Conservation (phyloP, 129 eudicot genomes). For the Logfia minima region DNA sequence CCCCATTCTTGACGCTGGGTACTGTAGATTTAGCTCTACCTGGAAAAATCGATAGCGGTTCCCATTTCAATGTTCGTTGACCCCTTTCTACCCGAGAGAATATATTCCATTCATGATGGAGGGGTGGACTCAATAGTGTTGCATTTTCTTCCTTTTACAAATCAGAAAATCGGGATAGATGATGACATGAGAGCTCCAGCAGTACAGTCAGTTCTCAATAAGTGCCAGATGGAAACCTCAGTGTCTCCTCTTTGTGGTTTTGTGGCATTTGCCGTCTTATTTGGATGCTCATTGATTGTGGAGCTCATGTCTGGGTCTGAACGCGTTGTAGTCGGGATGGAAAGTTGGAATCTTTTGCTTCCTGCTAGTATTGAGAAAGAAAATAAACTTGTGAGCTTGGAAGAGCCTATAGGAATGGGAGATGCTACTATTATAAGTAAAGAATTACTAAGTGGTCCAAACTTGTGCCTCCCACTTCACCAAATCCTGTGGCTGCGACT, state of each 20-base stretch:
- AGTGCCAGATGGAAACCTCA: constrained; percentile 58
- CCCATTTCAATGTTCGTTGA: constrained; percentile 62
- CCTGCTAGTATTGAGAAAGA: constrained; percentile 46
- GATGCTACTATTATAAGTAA: no score
- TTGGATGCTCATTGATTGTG: constrained; percentile 87
- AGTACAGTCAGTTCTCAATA: constrained; percentile 73
- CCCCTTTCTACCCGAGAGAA: constrained; percentile 78
- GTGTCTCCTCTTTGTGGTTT: constrained; percentile 69
- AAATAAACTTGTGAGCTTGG: no score
- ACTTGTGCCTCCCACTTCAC: no score
- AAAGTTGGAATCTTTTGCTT: constrained; percentile 76
- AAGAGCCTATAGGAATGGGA: no score
- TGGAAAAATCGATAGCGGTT: constrained; percentile 32
- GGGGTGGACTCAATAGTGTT: constrained; percentile 86
- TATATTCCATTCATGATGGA: constrained; percentile 74
- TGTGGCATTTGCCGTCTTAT: constrained; percentile 73
- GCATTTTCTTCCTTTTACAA: constrained; percentile 92
- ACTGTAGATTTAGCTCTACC: constrained; percentile 90
- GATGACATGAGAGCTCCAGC: constrained; percentile 69
- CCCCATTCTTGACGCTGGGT: constrained; percentile 79
- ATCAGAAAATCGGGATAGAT: constrained; percentile 63
- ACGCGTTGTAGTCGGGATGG: constrained; percentile 81
- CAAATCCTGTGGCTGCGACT: no score
- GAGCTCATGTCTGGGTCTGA: constrained; percentile 69
- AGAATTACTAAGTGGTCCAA: no score